A percentile compares a stretch with the other conserved stretches of the same genome.
These are phyloP conservation scores for Clonostachys rhizophaga DNA, from an alignment of 2,329 filamentous ascomycete species.

Conservation along the genomic window DNA sequence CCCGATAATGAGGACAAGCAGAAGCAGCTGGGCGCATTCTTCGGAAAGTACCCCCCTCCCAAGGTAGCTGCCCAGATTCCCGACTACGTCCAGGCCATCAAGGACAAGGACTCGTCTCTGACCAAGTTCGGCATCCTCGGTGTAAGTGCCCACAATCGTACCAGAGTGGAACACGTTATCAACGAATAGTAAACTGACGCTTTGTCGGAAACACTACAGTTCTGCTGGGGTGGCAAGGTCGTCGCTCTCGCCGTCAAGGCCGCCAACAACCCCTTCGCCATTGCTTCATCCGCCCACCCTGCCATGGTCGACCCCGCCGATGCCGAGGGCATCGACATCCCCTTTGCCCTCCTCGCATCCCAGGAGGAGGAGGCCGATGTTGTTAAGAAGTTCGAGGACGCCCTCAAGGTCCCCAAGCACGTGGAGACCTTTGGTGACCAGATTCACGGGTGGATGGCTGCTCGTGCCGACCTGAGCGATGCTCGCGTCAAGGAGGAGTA, in stretches of 20 bases:
- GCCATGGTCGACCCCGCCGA: conserved; percentile 62
- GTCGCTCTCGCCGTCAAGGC: conserved; percentile 44
- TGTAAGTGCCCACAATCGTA: conserved; percentile 29
- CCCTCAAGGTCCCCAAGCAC: conserved; percentile 48
- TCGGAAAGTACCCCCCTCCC: conserved; percentile 43
- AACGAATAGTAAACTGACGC: not conserved
- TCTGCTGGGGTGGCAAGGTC: conserved; percentile 71
- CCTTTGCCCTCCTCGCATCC: conserved; percentile 59
- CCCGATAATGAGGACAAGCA: conserved; percentile 61
- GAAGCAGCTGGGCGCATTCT: conserved; percentile 34
- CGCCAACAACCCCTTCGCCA: conserved; percentile 49
- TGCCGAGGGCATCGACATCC: conserved; percentile 54
- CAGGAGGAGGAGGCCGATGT: conserved; percentile 55
- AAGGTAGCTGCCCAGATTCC: conserved; percentile 45
- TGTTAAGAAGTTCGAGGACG: conserved; percentile 51
- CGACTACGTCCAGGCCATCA: conserved; percentile 47
- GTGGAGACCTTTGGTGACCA: conserved; percentile 64
- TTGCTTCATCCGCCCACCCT: conserved; percentile 48
- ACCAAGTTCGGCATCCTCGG: conserved; percentile 58
- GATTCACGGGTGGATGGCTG: conserved; percentile 73
- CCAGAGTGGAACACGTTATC: conserved; percentile 1
- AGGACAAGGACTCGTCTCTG: conserved; percentile 47
- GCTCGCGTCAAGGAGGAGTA: conserved; percentile 57
- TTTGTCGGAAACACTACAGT: conserved; percentile 20
- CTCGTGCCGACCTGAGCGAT: conserved; percentile 54